Percentiles rank a stretch among this genome's conserved stretches.
These are phyloP conservation scores for Coemansia sp. DNA, from an alignment of 371 early-diverging fungal species.

Conservation along the genomic window DNA sequence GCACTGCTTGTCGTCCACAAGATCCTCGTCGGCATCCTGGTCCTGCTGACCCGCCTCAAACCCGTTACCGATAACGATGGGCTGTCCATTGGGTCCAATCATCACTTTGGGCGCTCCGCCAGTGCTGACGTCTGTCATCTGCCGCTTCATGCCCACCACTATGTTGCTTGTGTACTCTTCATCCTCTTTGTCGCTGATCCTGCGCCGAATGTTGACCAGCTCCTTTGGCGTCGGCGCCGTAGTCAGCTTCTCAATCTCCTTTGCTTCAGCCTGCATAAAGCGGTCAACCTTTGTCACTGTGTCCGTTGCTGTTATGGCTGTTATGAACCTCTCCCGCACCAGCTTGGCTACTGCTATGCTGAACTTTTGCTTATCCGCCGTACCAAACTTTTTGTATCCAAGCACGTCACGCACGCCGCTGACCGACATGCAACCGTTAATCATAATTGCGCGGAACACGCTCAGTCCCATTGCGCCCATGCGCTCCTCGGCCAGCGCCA, in stretches of 20 bases:
- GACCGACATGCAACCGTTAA: slow-evolving; percentile 49
- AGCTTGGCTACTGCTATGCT: slow-evolving; percentile 57
- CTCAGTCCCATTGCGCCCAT: slow-evolving; percentile 63
- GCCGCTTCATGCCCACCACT: slow-evolving; percentile 61
- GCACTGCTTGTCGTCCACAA: slow-evolving; percentile 59
- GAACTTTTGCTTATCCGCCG: slow-evolving; percentile 48
- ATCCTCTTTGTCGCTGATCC: slow-evolving; percentile 59
- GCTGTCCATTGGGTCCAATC: slow-evolving; percentile 30
- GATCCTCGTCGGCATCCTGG: slow-evolving; percentile 45
- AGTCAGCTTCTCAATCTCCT: slow-evolving; percentile 59
- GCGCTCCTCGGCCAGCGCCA: slow-evolving; percentile 60
- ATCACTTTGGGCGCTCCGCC: slow-evolving; percentile 35
- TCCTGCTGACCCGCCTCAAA: slow-evolving; percentile 2
- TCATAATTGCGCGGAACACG: slow-evolving; percentile 35
- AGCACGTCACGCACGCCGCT: slow-evolving; percentile 46
- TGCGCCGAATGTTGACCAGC: slow-evolving; percentile 57
- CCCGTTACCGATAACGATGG: slow-evolving; percentile 5
- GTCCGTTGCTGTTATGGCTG: slow-evolving; percentile 64
- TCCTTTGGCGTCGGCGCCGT: slow-evolving; percentile 68
- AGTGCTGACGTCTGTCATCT: not conserved
- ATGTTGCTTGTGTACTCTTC: slow-evolving; percentile 55
- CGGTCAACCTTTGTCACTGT: slow-evolving; percentile 65
- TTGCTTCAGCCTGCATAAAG: slow-evolving; percentile 63
- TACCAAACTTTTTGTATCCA: slow-evolving; percentile 41
- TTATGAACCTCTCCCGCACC: slow-evolving; percentile 62